Evolutionary conservation across 495 filamentous ascomycete genomes (phyloP), one percentile per base, ranked within the genome.

Genomic region (Xylaria cubensis): DNA sequence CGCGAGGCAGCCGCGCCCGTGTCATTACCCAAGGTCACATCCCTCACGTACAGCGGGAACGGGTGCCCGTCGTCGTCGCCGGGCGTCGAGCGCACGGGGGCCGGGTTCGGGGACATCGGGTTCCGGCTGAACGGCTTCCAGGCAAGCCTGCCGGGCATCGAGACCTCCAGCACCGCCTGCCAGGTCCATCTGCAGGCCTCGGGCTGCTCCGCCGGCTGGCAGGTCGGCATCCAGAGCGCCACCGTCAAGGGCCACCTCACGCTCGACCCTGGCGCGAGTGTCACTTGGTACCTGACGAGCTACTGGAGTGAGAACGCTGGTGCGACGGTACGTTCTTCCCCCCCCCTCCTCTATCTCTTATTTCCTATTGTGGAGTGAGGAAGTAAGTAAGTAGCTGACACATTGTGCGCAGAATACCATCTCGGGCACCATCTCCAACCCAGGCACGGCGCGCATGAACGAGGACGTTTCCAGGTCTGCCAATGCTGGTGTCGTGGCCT

Each of bases 291-390:
- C 67, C 76, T 81, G n/a, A 80, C 80, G 9, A 77, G 80, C 36
- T 85, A 76, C 51, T 85, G 80, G 71, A 83, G 81, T 75, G 74
- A 82, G 77, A 74, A 78, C 34, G 82, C 83, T 3, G 75, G 62
- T 29, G 67, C 73, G n/a, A 81, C 80, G 9, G 83, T 85, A 71
- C 29, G 80, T 76, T 13, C 51, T 39, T 36, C 12, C 24, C 24
- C n/a, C 39, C 53, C 53, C 1, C 53, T 1, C 24, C 21, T 44
- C 21, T 9, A 21, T 46, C 21, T 5, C 39, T 26, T 5, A 5
- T 44, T n/a, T 17, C 4, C 17, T 48, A 8, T 19, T 17, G 15
- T 50, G 19, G 4, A 26, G 10, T 56, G 15, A 41, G 3, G 24
- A 7, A 6, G 0, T 21, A 8, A 48, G 64, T 41, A 1, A 61